phyloP scores from a whole-genome alignment of 2,329 filamentous ascomycete species.

The Ramichloridium luteum region DNA sequence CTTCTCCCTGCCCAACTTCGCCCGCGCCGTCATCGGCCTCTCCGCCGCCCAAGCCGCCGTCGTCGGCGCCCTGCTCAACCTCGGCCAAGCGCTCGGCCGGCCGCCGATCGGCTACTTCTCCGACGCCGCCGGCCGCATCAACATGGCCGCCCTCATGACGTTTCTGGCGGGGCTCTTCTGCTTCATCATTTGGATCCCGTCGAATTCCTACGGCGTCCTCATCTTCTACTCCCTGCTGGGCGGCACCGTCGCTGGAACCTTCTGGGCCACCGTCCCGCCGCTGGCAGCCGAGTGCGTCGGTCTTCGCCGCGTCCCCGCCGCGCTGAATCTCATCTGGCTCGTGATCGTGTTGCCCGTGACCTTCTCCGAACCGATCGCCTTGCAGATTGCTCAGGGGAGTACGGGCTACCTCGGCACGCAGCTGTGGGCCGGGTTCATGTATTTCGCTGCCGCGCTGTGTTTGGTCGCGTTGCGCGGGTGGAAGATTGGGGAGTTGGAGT shows the following conservation, averaged over 20 bases:
- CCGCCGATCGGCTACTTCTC: slow-evolving; percentile 62
- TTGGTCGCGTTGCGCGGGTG: slow-evolving; percentile 45
- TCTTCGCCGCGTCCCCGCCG: slow-evolving; percentile 53
- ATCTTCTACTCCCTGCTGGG: slow-evolving; percentile 58
- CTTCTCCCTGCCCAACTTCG: slow-evolving; percentile 65
- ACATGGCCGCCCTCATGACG: slow-evolving; percentile 40
- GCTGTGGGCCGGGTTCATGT: slow-evolving; percentile 50
- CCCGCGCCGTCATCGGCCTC: slow-evolving; percentile 54
- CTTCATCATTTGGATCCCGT: slow-evolving; percentile 62
- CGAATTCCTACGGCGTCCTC: slow-evolving; percentile 53
- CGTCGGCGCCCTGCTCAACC: slow-evolving; percentile 60
- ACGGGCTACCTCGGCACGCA: slow-evolving; percentile 46
- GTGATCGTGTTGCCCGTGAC: slow-evolving; percentile 58
- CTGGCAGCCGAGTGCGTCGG: slow-evolving; percentile 65
- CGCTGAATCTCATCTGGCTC: slow-evolving; percentile 60
- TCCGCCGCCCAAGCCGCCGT: slow-evolving; percentile 55
- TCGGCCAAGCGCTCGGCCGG: slow-evolving; percentile 54
- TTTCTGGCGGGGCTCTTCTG: slow-evolving; percentile 52
- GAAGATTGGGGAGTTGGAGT: slow-evolving; percentile 47
- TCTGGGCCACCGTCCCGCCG: slow-evolving; percentile 54
- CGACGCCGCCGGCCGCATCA: slow-evolving; percentile 53
- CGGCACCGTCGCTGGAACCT: slow-evolving; percentile 56
- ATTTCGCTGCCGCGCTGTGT: slow-evolving; percentile 43
- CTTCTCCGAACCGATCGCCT: slow-evolving; percentile 45
- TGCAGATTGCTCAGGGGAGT: slow-evolving; percentile 40